phyloP scores from a whole-genome alignment of 345 rosid genomes.

The Gossypium longicalyx region DNA sequence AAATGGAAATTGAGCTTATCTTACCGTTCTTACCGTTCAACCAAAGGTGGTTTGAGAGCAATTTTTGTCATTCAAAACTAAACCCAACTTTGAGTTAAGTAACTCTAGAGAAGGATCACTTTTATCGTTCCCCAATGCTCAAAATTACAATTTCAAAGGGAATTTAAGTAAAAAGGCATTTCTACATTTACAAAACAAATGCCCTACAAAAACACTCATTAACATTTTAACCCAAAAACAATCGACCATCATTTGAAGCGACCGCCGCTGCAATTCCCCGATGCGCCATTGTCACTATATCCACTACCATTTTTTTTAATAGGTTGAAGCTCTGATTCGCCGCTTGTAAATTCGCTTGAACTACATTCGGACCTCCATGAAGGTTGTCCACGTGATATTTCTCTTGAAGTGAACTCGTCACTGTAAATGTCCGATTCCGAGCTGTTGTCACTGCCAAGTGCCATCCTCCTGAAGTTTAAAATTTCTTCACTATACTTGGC shows the following conservation, averaged over 20 bases:
- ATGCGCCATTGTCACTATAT: neutral
- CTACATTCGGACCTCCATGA: slow-evolving; percentile 27
- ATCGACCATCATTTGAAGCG: neutral
- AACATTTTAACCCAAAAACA: neutral
- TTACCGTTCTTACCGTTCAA: too few relatives aligned
- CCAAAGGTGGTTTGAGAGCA: too few relatives aligned
- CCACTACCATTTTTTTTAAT: slow-evolving; percentile 15
- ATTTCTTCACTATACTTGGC: slow-evolving; percentile 67
- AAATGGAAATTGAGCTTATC: neutral
- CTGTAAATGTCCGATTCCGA: slow-evolving; percentile 53
- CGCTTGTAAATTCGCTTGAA: slow-evolving; percentile 43
- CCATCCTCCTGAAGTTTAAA: slow-evolving; percentile 59
- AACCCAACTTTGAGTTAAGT: neutral
- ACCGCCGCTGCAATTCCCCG: neutral
- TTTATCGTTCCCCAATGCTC: neutral
- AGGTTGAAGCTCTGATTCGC: slow-evolving; percentile 51
- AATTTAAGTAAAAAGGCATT: neutral
- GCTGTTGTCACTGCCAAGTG: slow-evolving; percentile 46
- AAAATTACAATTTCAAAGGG: neutral
- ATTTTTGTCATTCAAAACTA: slow-evolving; percentile 3
- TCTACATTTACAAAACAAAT: neutral
- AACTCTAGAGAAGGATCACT: neutral
- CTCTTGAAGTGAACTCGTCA: slow-evolving; percentile 43
- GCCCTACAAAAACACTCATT: neutral
- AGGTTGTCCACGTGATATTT: slow-evolving; percentile 24